Evolutionary conservation across 805 yeast genomes (phyloP), one percentile per base, ranked within the genome.

Genomic region (Candida gorgasii): DNA sequence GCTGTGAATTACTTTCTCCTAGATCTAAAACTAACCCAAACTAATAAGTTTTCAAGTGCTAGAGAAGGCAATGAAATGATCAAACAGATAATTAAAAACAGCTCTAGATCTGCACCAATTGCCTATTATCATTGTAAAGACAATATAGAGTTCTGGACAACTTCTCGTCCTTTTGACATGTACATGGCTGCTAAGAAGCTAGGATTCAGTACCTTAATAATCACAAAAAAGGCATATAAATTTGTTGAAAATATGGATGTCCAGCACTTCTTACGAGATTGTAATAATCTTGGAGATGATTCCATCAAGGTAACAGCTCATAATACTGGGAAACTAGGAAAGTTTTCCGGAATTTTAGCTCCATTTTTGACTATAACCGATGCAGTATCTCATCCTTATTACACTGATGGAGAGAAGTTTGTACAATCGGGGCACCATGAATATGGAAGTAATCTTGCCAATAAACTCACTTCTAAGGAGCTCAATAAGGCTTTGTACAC

Each of bases 341-440:
- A 20, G 19, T 15, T 43, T 11, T 49, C 53, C 6, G 49, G 42
- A 33, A 36, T 51, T 15, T 36, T 49, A 20, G 47, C 49, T 24
- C 26, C 36, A 23, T 18, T 42, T 33, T 32, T 51, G 26, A 51
- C 55, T 13, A 52, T 52, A 3, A 47, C 49, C 11, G 39, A 43
- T 28, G 17, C 29, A 6, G 29, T 23, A 13, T 20, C 27, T 32
- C 8, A 32, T 16, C 8, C 27, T 15, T 31, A 8, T 8, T 22
- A 22, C 9, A 22, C 24, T 22, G 24, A 22, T 7, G 24, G 24
- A 22, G 24, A 22, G 9, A 22, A 22, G 9, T 22, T 22, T 22
- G 24, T 22, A 7, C 24, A 22, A 9, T 22, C 24, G 9, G 24
- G 24, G 9, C 24, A 22, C 24, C 17, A 9, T 24, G 23, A 23